Conservation (phyloP, 257 asterid species). For the Primulina eburnea region DNA sequence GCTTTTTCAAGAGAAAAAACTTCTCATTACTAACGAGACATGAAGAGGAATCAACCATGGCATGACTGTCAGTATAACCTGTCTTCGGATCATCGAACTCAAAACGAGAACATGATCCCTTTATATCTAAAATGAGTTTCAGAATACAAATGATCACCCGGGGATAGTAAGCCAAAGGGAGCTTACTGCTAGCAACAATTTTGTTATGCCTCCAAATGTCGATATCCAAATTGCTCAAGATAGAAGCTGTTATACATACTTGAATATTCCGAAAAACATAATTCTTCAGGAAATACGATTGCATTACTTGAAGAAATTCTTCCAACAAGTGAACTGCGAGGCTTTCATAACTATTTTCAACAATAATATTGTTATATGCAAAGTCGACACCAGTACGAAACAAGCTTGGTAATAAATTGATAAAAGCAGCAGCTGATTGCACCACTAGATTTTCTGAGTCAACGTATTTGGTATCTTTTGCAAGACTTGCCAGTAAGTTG, state of each 20-base stretch:
- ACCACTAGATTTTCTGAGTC: constrained; percentile 54
- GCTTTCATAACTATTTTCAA: constrained; percentile 68
- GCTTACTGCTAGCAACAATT: constrained; percentile 45
- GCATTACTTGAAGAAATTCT: constrained; percentile 76
- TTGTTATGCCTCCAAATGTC: constrained; percentile 58
- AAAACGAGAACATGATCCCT: constrained; percentile 40
- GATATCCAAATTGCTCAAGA: constrained; percentile 58
- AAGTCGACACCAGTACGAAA: constrained; percentile 62
- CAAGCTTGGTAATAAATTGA: constrained; percentile 54
- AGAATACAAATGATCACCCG: constrained; percentile 64
- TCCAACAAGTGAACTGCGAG: constrained; percentile 62
- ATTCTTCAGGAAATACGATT: constrained; percentile 48
- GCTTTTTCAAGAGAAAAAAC: constrained; percentile 52
- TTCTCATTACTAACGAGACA: constrained; percentile 42
- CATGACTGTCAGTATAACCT: constrained; percentile 25
- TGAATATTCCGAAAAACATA: constrained; percentile 61
- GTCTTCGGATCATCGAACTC: constrained; percentile 45
- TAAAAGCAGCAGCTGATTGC: constrained; percentile 64
- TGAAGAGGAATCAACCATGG: constrained; percentile 42
- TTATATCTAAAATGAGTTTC: constrained; percentile 65
- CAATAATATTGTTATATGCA: constrained; percentile 42
- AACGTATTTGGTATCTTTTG: constrained; percentile 50
- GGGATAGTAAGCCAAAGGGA: constrained; percentile 77
- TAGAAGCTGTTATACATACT: constrained; percentile 62
- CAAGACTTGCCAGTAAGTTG: constrained; percentile 61